Evolutionary conservation across 805 yeast species (phyloP), one percentile per base, ranked within the genome.

Genomic region (Metschnikowia baotianmanensis): DNA sequence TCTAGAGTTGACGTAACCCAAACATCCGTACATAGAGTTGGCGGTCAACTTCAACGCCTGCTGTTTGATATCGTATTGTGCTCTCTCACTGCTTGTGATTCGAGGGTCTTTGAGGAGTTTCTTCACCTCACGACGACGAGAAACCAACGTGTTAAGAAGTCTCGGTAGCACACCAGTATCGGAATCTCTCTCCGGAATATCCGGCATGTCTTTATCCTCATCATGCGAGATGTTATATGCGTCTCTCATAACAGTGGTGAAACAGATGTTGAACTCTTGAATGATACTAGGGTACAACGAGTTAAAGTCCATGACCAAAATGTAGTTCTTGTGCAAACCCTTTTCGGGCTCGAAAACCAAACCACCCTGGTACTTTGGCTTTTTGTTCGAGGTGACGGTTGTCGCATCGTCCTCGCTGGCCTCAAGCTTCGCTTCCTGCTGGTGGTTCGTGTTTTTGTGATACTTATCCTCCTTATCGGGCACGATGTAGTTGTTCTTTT

Each of bases 11-110:
- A 84, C 85, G 61, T 82, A 90, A 52, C 99, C 99, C 54, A 93
- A 75, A 76, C 98, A 93, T 58, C 99, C 99, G 67, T 93, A 93
- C 97, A 93, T 91, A n/a, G 99, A 93, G 65, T 93, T 93, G 21
- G 99, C 99, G 2, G 99, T 95, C 59, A 93, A 73, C 61, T 93
- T 93, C 59, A 93, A 76, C 0, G 99, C 98, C 61, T 85, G 95
- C 63, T 93, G 99, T 57, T 90, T 87, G 57, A 90, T 89, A 61
- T 93, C 98, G 71, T 84, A 88, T 57, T 91, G 96, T 0, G 86
- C 83, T 42, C 65, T 78, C 58, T 86, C 89, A 39, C 71, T 65
- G 0, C 80, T 70, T 0, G 82, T 72, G 17, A 82, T 78, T 31
- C 76, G 73, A 24, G 90, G 83, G 50, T 80, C 82, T 53, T 88